Base-by-base conservation (phyloP, 108 stramenopile genomes). In the Stephanodiscus triporus region DNA sequence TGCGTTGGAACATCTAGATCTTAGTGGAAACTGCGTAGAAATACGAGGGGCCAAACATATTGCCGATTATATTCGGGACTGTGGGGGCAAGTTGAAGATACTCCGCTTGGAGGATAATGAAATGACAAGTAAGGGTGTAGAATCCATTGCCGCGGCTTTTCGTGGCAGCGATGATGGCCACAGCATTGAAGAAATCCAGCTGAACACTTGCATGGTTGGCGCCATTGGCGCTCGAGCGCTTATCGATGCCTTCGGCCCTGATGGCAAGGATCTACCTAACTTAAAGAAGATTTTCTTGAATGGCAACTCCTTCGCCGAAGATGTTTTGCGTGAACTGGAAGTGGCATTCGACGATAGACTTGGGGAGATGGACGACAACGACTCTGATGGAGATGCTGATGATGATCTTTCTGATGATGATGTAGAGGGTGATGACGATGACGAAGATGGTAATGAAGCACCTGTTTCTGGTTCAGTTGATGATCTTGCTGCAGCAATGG, bases 101-200 rank as follows among this genome's bases (percentile, higher is more conserved):
- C 58, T 88, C 38, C 73, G 63, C 30, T 37, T 83, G 27, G 76
- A 80, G 14, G 88, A 88, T 54, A 88, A 88, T 63, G 80, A 82
- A 66, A 37, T 84, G 24, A 81, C 80, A 17, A 73, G 70, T 13
- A 75, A 57, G 51, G 84, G 84, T 16, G 76, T 66, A 6, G 70
- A 36, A 71, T 43, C 19, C n/a, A 81, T 84, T 68, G 73, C 76
- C 0, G 42, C 50, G 23, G 80, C 80, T 11, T 77, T 81, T 72
- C 72, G 76, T 61, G 55, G 59, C 47, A 75, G 78, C 24, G 83
- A 65, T 23, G 76, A 77, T 63, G 77, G 78, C 9, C 47, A 53
- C 42, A 36, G 70, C 37, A 79, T 84, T 34, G 78, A 84, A 54
- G 78, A 76, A 55, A 54, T 84, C 34, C 74, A 76, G 22, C 48